phyloP scores from a whole-genome alignment of 2,329 filamentous ascomycete species.

The Saccharata proteae region DNA sequence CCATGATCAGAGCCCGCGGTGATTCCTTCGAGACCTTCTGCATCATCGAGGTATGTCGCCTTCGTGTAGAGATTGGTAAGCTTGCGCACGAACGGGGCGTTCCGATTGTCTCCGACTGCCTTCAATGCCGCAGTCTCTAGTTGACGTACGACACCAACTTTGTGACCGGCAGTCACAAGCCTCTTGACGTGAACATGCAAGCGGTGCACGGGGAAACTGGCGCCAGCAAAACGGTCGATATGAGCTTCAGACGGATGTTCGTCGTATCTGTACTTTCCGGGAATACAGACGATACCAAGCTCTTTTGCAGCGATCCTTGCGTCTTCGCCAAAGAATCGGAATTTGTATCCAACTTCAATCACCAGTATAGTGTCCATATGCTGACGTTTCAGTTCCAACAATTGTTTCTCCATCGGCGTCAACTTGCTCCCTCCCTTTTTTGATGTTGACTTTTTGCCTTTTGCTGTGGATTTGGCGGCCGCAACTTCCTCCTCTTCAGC shows the following conservation, averaged over 20 bases:
- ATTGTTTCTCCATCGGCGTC: conserved; percentile 87
- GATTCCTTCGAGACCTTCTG: conserved; percentile 59
- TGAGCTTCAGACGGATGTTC: conserved; percentile 80
- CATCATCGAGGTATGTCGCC: conserved; percentile 91
- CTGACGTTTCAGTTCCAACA: conserved; percentile 85
- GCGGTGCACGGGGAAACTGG: conserved; percentile 86
- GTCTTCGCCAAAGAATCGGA: conserved; percentile 93
- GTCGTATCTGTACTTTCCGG: conserved; percentile 87
- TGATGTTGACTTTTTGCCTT: conserved; percentile 36
- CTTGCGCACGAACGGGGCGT: conserved; percentile 81
- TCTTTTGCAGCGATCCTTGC: conserved; percentile 80
- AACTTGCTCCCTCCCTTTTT: conserved; percentile 66
- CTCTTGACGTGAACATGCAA: conserved; percentile 89
- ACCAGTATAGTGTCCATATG: conserved; percentile 83
- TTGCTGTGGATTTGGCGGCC: conserved; percentile 30
- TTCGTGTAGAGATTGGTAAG: conserved; percentile 97
- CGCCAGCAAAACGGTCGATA: conserved; percentile 81
- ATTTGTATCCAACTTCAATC: conserved; percentile 96
- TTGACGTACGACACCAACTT: conserved; percentile 90
- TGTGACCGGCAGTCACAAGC: conserved; percentile 82
- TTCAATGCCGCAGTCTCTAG: conserved; percentile 92
- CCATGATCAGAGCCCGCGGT: conserved; percentile 42
- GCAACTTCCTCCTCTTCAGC: conserved; percentile 42
- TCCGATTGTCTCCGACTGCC: conserved; percentile 87
- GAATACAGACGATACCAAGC: conserved; percentile 90